Base-by-base conservation (phyloP, 129 eudicot genomes). In the Flaveria ramosissima region DNA sequence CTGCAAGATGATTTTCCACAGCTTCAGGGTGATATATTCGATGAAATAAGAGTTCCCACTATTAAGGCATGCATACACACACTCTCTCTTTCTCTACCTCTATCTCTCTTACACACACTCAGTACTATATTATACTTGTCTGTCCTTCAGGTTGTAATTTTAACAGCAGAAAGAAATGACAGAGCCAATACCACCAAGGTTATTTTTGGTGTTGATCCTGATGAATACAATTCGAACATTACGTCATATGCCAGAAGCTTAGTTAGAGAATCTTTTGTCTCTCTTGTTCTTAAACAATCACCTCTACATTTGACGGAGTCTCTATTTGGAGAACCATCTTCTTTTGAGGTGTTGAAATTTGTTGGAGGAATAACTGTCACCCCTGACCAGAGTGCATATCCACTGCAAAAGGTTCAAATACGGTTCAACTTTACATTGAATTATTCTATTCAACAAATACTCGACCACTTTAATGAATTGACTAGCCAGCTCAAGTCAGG, bases 311-410 rank as follows among this genome's bases (percentile, higher is more conserved):
- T 95, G 90, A 92, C 90, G 1, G 70, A 84, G 78, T 83, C 92
- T 68, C 86, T 92, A 76, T 94, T 95, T 23, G 99, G 99, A 53
- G 77, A 91, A 12, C 91, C 99, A 53, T 86, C 82, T 65, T 83
- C 93, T 30, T 95, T 95, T 76, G 96, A 95, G 57, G 96, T 95
- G 74, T 81, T 95, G 79, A 95, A 92, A 78, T 92, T 95, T 85
- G 81, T 67, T 26, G 99, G 99, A 69, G 97, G 99, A 70, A 91
- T 95, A 50, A 89, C 96, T 19, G 85, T 86, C 24, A 88, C 76
- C 69, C 99, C 99, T 55, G 87, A 80, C 32, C 97, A 95, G 78
- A 87, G 72, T 46, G 95, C 87, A 51, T 95, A 82, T 77, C 97
- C 92, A 23, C 74, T 95, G 78, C 99, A 95, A 77, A 82, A 78